Base-by-base conservation (phyloP, 73 alveolate genomes). In the Paramecium caudatum region DNA sequence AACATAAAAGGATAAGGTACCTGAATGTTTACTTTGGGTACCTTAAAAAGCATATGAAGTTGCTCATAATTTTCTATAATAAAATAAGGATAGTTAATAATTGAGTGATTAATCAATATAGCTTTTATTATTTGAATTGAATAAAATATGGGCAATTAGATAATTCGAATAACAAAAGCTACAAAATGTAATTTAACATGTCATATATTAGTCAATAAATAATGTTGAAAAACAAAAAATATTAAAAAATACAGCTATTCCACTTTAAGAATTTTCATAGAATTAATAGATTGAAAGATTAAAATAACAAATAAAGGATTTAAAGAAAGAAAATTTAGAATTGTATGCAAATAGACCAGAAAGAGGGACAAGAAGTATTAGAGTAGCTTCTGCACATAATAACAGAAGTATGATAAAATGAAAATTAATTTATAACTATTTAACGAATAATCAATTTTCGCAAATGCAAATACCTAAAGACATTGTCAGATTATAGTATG, bases 261-360 rank as follows among this genome's bases (percentile, higher is more conserved):
- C 80, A 27, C 30, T 27, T 55, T 55, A 15, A 55, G 80, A 55
- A 15, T 19, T 55, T 10, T 55, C 23, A 55, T 55, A 27, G n/a
- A 55, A 23, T 6, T 23, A 55, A 55, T 55, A 55, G 12, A 43
- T 55, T 16, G 80, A 55, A 55, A 55, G 80, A 55, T 55, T 55
- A 55, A 55, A 55, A 15, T 27, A 55, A 55, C 30, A 55, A 55
- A 55, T 55, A 55, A 55, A 55, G 13, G 80, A 55, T 1, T 55
- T 55, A 12, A 55, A 55, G 30, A 55, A 55, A 23, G 80, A 55
- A 25, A 55, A 55, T 15, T 17, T 55, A 27, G 80, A 55, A 27
- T 23, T 55, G 9, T 55, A 55, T 55, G 80, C 80, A 12, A 55
- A 55, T 55, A 37, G 80, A 27, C 80, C 80, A 55, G 80, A 55